Evolutionary conservation across 2,329 filamentous ascomycete genomes (phyloP), one percentile per base, ranked within the genome.

Genomic region (Paramyrothecium roridum): DNA sequence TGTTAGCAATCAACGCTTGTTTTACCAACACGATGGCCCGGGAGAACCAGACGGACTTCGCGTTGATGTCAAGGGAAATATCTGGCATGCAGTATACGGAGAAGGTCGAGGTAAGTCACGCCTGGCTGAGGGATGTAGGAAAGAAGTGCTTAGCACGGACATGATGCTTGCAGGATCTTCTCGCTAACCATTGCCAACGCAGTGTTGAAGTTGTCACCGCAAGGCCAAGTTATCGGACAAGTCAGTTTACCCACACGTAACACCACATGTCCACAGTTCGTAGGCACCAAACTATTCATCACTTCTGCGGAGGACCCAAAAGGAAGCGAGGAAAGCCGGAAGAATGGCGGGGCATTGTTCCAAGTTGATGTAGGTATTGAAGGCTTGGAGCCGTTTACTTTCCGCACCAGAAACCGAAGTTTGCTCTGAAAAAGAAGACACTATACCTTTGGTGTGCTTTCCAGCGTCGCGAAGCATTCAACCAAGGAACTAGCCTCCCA

Each of bases 261-360:
- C 71, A 83, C 91, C 60, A 95, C 91, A 8, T 96, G 92, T 73
- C 85, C 88, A 20, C 85, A 87, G 59, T 93, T 97, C 68, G 85
- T 87, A 37, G 92, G 90, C 10, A 85, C 80, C 1, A 80, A 85
- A 65, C 76, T 97, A 55, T 89, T 88, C 72, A 89, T 96, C 66
- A 96, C 92, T 19, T 90, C 85, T 54, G 91, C 90, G 6, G 76
- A 70, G 33, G 85, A 87, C 66, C 86, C 89, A 57, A 83, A 86
- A 48, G 85, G 86, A 48, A 80, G 84, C 60, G 82, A 83, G 6
- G 76, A 81, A 66, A 88, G 85, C 63, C 80, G 80, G 63, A 79
- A 80, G 70, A 81, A 84, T 57, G 84, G 86, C 33, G 92, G 93
- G 2, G 86, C 82, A 22, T 66, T 95, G 57, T 96, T 91, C 73